Conservation (phyloP, 2,329 filamentous ascomycete genomes). For the Cytospora mali region DNA sequence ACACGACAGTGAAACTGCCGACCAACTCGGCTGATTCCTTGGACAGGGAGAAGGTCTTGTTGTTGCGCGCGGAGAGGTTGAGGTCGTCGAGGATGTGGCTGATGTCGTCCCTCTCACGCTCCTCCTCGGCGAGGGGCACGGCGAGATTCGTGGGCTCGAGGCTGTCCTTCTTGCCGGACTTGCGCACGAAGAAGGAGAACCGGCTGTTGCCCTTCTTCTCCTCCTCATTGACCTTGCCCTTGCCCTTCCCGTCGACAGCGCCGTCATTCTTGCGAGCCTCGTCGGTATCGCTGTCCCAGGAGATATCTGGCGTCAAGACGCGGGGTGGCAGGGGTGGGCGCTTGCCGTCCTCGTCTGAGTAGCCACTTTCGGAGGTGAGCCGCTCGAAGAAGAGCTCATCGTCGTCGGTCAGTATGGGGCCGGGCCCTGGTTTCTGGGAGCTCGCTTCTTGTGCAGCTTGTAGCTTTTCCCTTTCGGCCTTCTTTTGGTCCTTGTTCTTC, state of each 20-base stretch:
- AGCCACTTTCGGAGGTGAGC: constrained; percentile 48
- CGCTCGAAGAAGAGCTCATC: constrained; percentile 62
- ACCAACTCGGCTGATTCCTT: constrained; percentile 81
- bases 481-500: constrained; percentile 41
- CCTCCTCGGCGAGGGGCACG: constrained; percentile 45
- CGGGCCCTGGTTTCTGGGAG: constrained; percentile 31
- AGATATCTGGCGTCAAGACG: constrained; percentile 53
- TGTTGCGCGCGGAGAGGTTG: constrained; percentile 81
- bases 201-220: constrained; percentile 38
- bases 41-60: constrained; percentile 82
- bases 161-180: constrained; percentile 33
- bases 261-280: constrained; percentile 32
- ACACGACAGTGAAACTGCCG: constrained; percentile 81
- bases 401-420: constrained; percentile 55
- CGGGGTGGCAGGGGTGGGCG: constrained; percentile 60
- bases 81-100: constrained; percentile 79
- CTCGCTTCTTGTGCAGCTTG: constrained; percentile 34
- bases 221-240: constrained; percentile 35
- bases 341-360: constrained; percentile 46
- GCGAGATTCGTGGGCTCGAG: constrained; percentile 43
- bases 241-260: constrained; percentile 37
- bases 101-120: constrained; percentile 69
- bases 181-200: constrained; percentile 44
- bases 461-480: constrained; percentile 48
- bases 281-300: constrained; percentile 49